A percentile compares a stretch with the other conserved stretches of the same genome.
Conservation (phyloP, 768 basidiomycete species). For the Cytidiella melzeri region DNA sequence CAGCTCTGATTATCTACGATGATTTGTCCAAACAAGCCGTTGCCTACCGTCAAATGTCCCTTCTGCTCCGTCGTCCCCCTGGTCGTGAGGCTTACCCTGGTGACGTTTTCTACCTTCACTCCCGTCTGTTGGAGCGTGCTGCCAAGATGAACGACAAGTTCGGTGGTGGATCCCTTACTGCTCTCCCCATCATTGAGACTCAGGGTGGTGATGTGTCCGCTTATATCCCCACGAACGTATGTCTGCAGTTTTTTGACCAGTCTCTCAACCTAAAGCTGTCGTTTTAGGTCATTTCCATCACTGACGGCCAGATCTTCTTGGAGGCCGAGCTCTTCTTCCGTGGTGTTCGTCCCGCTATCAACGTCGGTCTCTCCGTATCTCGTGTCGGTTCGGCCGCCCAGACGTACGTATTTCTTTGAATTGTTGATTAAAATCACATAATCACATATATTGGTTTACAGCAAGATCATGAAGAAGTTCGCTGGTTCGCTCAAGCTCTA, state of each 20-base stretch:
- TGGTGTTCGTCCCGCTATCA: conserved; percentile 99
- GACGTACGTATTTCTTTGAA: conserved; percentile 58
- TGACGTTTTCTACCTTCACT: conserved; percentile 99
- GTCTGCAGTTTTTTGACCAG: conserved; percentile 21
- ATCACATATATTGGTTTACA: conserved; percentile 23
- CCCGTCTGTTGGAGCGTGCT: conserved; percentile 98
- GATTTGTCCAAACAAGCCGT: conserved; percentile 99
- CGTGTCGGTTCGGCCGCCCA: conserved; percentile 99
- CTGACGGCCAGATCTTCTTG: conserved; percentile 99
- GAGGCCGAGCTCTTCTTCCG: conserved; percentile 99
- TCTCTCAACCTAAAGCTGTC: conserved; percentile 7
- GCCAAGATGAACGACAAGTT: conserved; percentile 99
- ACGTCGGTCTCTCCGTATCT: conserved; percentile 99
- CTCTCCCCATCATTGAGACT: conserved; percentile 98
- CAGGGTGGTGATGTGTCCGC: conserved; percentile 99
- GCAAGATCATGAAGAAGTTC: conserved; percentile 99
- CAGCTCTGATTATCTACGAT: conserved; percentile 97
- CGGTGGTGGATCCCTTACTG: conserved; percentile 97
- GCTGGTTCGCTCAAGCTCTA: conserved; percentile 99
- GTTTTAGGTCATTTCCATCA: conserved; percentile 94
- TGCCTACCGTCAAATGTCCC: conserved; percentile 99
- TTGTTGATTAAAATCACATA: conserved; percentile 2
- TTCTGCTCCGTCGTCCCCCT: conserved; percentile 98
- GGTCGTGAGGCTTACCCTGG: conserved; percentile 99
- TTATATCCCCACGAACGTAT: conserved; percentile 90